A percentile compares a stretch with the other conserved stretches of the same genome.
These are phyloP conservation scores for Catenaria anguillulae DNA, from an alignment of 371 early-diverging fungal genomes.

Conservation along the genomic window DNA sequence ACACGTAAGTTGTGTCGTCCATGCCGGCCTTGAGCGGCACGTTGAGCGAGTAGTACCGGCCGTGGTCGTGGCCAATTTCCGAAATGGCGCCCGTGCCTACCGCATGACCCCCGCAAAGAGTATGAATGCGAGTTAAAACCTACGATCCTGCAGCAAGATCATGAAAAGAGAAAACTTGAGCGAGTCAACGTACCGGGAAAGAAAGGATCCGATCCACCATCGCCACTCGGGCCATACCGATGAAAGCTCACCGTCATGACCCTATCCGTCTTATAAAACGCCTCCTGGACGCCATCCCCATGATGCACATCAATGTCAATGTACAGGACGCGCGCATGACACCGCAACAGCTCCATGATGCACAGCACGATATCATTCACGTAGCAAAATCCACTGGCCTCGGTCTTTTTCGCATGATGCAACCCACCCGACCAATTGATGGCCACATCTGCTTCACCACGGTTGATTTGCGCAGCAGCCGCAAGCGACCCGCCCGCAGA, in stretches of 20 bases:
- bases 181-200: slow-evolving; percentile 51
- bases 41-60: slow-evolving; percentile 73
- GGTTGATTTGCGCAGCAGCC: slow-evolving; percentile 62
- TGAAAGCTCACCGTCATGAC: slow-evolving; percentile 90
- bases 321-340: slow-evolving; percentile 71
- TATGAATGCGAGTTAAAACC: no score
- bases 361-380: slow-evolving; percentile 90
- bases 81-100: slow-evolving; percentile 58
- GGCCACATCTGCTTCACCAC: slow-evolving; percentile 61
- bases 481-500: slow-evolving; percentile 79
- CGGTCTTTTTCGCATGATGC: slow-evolving; percentile 88
- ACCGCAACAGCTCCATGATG: slow-evolving; percentile 69
- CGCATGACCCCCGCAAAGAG: background rate
- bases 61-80: slow-evolving; percentile 55
- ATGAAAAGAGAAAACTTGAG: background rate
- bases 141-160: no score
- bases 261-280: slow-evolving; percentile 76
- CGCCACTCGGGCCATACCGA: slow-evolving; percentile 44
- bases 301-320: slow-evolving; percentile 95
- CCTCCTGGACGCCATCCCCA: slow-evolving; percentile 94
- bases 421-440: slow-evolving; percentile 95
- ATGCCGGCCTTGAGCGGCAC: slow-evolving; percentile 81
- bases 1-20: slow-evolving; percentile 66
- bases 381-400: slow-evolving; percentile 92
- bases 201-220: slow-evolving; percentile 60